These are phyloP conservation scores for Colletotrichum euphorbiae DNA, from an alignment of 2,329 filamentous ascomycete genomes.

Conservation along the genomic window DNA sequence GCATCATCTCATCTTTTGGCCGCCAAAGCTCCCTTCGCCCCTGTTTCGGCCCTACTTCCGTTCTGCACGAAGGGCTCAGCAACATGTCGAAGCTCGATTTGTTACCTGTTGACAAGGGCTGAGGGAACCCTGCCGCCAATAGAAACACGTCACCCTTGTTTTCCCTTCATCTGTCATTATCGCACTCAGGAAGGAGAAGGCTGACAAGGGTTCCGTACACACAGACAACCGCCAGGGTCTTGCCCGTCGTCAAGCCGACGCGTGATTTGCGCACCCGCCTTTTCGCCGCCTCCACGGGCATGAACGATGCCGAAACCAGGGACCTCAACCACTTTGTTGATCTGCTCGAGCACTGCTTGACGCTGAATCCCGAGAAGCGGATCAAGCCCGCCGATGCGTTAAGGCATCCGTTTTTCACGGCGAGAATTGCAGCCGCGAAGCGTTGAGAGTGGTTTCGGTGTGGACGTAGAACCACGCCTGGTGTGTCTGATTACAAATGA, in stretches of 20 bases:
- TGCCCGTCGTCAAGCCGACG: slow-evolving; percentile 79
- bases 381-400: slow-evolving; percentile 88
- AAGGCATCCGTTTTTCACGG: slow-evolving; percentile 85
- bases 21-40: slow-evolving; percentile 5
- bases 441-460: slow-evolving; percentile 36
- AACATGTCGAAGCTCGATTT: not conserved
- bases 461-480: no score
- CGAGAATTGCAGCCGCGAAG: slow-evolving; percentile 48
- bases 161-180: not conserved
- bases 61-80: slow-evolving; percentile 29
- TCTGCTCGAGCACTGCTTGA: slow-evolving; percentile 87
- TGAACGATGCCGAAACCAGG: slow-evolving; percentile 78
- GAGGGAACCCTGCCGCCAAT: not conserved
- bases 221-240: slow-evolving; percentile 74
- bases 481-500: no score
- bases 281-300: slow-evolving; percentile 76
- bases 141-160: not conserved
- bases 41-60: slow-evolving; percentile 9
- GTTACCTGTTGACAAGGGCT: slow-evolving; percentile 21
- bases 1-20: slow-evolving; percentile 23
- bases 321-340: slow-evolving; percentile 89
- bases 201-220: slow-evolving; percentile 39
- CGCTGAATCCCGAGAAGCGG: slow-evolving; percentile 91
- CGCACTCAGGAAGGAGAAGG: not conserved
- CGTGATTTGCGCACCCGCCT: slow-evolving; percentile 86